A percentile compares a stretch with the other conserved stretches of the same genome.
Conservation (phyloP, 768 basidiomycete genomes). For the Pleurotus citrinopileatus region DNA sequence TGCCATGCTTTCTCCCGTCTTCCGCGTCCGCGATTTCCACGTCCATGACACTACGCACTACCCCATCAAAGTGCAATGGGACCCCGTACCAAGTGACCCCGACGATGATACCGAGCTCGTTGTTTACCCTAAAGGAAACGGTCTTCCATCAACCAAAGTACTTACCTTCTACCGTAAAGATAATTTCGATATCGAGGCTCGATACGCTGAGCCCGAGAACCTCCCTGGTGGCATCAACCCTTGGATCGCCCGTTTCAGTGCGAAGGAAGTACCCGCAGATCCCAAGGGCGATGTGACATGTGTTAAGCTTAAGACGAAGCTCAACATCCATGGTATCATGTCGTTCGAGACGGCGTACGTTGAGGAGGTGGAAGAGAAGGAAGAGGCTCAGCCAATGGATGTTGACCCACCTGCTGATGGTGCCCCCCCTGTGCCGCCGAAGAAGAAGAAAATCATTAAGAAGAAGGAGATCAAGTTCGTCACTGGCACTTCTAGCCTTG, state of each 20-base stretch:
- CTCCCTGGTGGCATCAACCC: conserved; percentile 84
- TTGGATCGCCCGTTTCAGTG: conserved; percentile 78
- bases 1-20: conserved; percentile 95
- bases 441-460: conserved; percentile 85
- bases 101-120: conserved; percentile 90
- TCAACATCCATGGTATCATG: conserved; percentile 84
- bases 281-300: conserved; percentile 70
- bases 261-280: conserved; percentile 74
- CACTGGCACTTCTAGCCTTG: conserved; percentile 60
- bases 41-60: conserved; percentile 84
- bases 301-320: conserved; percentile 87
- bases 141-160: conserved; percentile 90
- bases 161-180: conserved; percentile 92
- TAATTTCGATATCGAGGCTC: conserved; percentile 84
- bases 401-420: conserved; percentile 38
- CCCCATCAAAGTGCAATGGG: conserved; percentile 92
- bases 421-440: conserved; percentile 43
- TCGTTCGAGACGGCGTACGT: conserved; percentile 85
- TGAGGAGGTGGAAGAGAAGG: conserved; percentile 80
- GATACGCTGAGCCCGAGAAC: conserved; percentile 67
- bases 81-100: conserved; percentile 64
- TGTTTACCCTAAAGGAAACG: conserved; percentile 85
- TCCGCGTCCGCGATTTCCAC: conserved; percentile 95
- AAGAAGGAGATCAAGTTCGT: conserved; percentile 83
- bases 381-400: conserved; percentile 69